phyloP scores from a whole-genome alignment of 2,329 filamentous ascomycete species.

The Pyrenochaeta sp. region DNA sequence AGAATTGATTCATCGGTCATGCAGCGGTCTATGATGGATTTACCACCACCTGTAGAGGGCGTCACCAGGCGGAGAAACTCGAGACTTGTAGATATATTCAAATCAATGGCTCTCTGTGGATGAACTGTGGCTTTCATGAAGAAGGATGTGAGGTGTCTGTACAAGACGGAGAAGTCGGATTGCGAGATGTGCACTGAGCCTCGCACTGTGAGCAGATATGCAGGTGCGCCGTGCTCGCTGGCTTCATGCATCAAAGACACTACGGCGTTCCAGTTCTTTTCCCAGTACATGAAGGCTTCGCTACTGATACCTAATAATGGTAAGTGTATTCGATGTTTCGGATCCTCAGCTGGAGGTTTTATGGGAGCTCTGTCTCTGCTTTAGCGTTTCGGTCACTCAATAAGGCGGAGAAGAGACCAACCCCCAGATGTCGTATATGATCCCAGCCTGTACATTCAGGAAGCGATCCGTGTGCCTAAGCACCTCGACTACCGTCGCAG shows the following conservation, averaged over 20 bases:
- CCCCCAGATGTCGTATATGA: conserved; percentile 73
- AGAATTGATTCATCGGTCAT: conserved; percentile 65
- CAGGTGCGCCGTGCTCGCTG: conserved; percentile 55
- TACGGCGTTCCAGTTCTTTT: conserved; percentile 68
- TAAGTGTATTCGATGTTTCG: conserved; percentile 57
- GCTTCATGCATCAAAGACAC: conserved; percentile 66
- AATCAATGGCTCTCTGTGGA: conserved; percentile 67
- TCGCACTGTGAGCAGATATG: conserved; percentile 58
- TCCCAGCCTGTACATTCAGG: conserved; percentile 67
- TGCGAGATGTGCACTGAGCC: conserved; percentile 73
- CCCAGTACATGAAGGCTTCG: conserved; percentile 77
- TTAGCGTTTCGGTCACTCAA: conserved; percentile 16
- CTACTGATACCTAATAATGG: conserved; percentile 71
- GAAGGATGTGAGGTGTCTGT: conserved; percentile 65
- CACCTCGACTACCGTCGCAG: conserved; percentile 69
- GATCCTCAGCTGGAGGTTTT: conserved; percentile 52
- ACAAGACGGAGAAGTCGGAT: conserved; percentile 72
- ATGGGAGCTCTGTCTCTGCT: conserved; percentile 54
- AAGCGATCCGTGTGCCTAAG: conserved; percentile 65
- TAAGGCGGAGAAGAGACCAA: conserved; percentile 3
- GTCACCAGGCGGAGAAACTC: conserved; percentile 68
- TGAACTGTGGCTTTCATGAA: conserved; percentile 71
- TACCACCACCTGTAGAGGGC: conserved; percentile 38
- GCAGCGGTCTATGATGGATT: conserved; percentile 58
- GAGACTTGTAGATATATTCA: conserved; percentile 68